Conservation (phyloP, 768 basidiomycete genomes). For the Lentinula guzmanii region DNA sequence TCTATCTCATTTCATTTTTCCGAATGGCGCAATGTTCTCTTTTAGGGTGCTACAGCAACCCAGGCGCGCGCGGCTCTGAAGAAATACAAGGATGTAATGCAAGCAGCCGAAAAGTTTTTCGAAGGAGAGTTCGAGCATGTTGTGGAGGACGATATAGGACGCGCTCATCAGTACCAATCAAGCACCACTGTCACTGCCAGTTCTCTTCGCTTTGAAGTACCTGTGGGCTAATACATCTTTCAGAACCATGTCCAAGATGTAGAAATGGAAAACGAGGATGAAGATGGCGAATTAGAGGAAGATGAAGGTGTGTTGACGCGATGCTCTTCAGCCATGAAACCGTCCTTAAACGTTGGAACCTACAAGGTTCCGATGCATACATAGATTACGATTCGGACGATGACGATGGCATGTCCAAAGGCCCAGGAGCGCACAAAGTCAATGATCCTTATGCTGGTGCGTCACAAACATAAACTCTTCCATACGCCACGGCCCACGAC, state of each 20-base stretch:
- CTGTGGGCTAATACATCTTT: conserved; percentile 6
- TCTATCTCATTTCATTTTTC: conserved; percentile 2
- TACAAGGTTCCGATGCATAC: conserved; percentile 37
- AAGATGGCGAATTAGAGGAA: conserved; percentile 33
- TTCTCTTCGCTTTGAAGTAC: neutral
- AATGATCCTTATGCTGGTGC: conserved; percentile 88
- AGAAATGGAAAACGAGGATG: conserved; percentile 12
- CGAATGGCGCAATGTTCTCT: conserved; percentile 1
- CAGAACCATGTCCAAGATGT: conserved; percentile 31
- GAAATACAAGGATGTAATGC: conserved; percentile 84
- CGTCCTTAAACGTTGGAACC: neutral
- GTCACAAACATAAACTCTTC: conserved; percentile 1
- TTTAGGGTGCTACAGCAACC: conserved; percentile 72
- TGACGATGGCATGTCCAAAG: conserved; percentile 31
- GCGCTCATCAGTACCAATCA: neutral
- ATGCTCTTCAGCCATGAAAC: neutral
- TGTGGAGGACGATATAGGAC: neutral
- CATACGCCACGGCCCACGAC: too few relatives aligned
- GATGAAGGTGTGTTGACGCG: conserved; percentile 35
- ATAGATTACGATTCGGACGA: conserved; percentile 83
- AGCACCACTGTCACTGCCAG: neutral
- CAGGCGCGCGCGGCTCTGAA: conserved; percentile 82
- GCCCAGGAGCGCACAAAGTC: conserved; percentile 38
- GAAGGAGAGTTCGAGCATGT: conserved; percentile 80
- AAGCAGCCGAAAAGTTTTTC: conserved; percentile 82